phyloP scores from a whole-genome alignment of 805 yeast genomes.

The Zygosaccharomyces gambellarensis region DNA sequence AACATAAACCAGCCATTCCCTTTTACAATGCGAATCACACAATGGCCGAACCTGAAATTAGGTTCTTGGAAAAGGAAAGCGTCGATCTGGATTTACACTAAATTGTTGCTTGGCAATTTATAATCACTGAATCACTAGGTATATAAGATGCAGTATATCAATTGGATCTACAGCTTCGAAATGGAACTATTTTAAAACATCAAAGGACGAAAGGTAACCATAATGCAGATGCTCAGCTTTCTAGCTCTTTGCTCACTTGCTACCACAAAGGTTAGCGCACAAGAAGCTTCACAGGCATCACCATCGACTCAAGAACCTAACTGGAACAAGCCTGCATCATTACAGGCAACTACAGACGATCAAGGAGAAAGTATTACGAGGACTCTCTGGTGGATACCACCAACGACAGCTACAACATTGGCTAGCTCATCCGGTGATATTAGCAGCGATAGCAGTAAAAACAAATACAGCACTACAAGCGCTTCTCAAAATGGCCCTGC shows the following conservation, averaged over 20 bases:
- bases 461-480: not conserved
- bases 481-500: conserved; percentile 16
- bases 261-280: not conserved
- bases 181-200: not conserved
- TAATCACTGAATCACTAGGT: not conserved
- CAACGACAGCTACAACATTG: not conserved
- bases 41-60: too few species aligned
- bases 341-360: conserved; percentile 17
- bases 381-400: conserved; percentile 18
- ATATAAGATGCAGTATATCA: not conserved
- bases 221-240: not conserved
- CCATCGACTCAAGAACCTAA: not conserved
- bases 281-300: not conserved
- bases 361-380: conserved; percentile 19
- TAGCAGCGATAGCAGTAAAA: not conserved
- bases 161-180: not conserved
- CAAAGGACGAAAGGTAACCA: not conserved
- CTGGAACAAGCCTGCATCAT: not conserved
- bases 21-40: too few species aligned
- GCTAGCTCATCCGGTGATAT: too few species aligned
- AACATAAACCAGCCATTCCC: too few species aligned
- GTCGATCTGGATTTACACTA: too few species aligned
- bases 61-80: too few species aligned
- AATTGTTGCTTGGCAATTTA: too few species aligned
- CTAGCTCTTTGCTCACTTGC: not conserved